These are phyloP conservation scores for Agastache rugosa DNA, from an alignment of 257 asterid genomes.

Conservation along the genomic window DNA sequence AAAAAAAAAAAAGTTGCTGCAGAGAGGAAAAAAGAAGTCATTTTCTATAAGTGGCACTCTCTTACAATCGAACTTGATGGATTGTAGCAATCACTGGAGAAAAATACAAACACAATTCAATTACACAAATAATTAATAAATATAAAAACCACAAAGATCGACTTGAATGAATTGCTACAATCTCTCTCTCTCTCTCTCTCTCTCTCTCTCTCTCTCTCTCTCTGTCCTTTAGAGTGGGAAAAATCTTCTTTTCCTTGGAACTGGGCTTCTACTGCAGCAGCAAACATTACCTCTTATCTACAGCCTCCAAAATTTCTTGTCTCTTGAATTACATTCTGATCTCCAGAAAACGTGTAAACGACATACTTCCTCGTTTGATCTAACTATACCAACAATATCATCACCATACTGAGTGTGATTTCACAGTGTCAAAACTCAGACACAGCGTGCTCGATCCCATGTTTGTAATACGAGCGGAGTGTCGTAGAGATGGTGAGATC, in stretches of 20 bases:
- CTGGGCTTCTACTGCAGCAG: slow-evolving; percentile 45
- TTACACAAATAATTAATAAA: slow-evolving; percentile 58
- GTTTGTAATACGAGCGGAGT: slow-evolving; percentile 42
- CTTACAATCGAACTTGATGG: slow-evolving; percentile 37
- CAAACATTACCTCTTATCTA: slow-evolving; percentile 58
- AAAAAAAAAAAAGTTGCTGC: too few relatives aligned
- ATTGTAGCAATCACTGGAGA: slow-evolving; percentile 37
- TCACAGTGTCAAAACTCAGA: slow-evolving; percentile 36
- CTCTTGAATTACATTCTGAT: slow-evolving; percentile 22
- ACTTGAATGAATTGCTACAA: slow-evolving; percentile 64
- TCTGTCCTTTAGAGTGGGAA: slow-evolving; percentile 47
- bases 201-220: slow-evolving; percentile 41
- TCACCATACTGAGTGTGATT: slow-evolving; percentile 24
- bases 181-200: slow-evolving; percentile 38
- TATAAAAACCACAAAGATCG: slow-evolving; percentile 30
- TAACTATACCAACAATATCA: not conserved
- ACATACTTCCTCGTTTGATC: slow-evolving; percentile 36
- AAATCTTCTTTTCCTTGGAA: slow-evolving; percentile 45
- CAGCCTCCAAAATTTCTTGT: slow-evolving; percentile 61
- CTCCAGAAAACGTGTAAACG: slow-evolving; percentile 28
- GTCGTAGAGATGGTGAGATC: slow-evolving; percentile 41
- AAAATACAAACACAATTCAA: slow-evolving; percentile 50
- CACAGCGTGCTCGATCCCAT: slow-evolving; percentile 33
- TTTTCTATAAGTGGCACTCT: slow-evolving; percentile 17
- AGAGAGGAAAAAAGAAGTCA: too few relatives aligned